phyloP scores from a whole-genome alignment of 257 asterid species.

The Buddleja alternifolia region DNA sequence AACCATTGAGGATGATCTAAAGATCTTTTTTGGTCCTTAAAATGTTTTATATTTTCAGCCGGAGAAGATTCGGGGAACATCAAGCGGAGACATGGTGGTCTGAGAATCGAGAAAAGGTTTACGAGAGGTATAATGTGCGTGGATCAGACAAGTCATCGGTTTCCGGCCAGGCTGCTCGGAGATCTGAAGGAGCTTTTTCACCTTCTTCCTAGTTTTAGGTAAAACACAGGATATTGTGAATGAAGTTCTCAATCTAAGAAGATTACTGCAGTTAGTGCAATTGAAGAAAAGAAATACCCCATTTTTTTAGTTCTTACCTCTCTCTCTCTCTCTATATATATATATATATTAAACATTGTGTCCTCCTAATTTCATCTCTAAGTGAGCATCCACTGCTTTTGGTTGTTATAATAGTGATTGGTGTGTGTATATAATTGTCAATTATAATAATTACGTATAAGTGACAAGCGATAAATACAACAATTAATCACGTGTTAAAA shows the following conservation, averaged over 20 bases:
- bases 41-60: slow-evolving; percentile 41
- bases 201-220: slow-evolving; percentile 55
- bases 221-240: not conserved
- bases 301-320: slow-evolving; percentile 18
- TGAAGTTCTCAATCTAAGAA: not conserved
- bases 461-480: too few species aligned
- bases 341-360: too few species aligned
- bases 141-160: slow-evolving; percentile 66
- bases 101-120: slow-evolving; percentile 71
- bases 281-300: slow-evolving; percentile 15
- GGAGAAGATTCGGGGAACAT: slow-evolving; percentile 75
- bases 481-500: too few species aligned
- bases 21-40: not conserved
- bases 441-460: too few species aligned
- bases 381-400: too few species aligned
- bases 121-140: slow-evolving; percentile 64
- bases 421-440: too few species aligned
- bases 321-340: not conserved
- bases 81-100: slow-evolving; percentile 87
- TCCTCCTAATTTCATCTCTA: not conserved
- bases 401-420: too few species aligned
- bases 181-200: slow-evolving; percentile 56
- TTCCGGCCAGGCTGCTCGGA: slow-evolving; percentile 49
- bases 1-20: slow-evolving; percentile 9
- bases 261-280: not conserved